These are phyloP conservation scores for Dicorynia guianensis DNA, from an alignment of 306 rosid genomes.

Conservation along the genomic window DNA sequence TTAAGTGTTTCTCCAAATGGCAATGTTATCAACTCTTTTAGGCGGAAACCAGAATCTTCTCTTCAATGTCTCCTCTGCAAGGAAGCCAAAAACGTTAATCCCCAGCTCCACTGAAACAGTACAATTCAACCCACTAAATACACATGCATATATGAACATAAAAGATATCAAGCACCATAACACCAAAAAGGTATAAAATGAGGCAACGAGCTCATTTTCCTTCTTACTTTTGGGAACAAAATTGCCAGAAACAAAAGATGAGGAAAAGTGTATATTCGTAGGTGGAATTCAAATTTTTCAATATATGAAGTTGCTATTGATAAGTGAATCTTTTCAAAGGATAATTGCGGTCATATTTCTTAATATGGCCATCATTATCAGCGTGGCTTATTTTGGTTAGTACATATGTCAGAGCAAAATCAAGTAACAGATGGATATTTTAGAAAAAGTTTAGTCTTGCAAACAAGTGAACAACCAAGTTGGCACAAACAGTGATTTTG, in stretches of 20 bases:
- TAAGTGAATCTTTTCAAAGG: conserved; percentile 3
- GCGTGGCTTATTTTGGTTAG: background rate
- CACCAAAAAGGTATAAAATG: conserved; percentile 1
- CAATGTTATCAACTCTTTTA: background rate
- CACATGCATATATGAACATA: conserved; percentile 16
- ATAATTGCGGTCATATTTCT: background rate
- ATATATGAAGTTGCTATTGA: background rate
- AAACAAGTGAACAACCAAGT: no score
- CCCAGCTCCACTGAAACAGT: conserved; percentile 1
- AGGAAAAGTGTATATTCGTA: background rate
- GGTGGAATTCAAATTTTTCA: conserved; percentile 9
- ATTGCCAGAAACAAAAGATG: background rate
- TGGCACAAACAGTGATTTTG: no score
- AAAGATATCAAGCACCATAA: background rate
- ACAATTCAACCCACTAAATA: conserved; percentile 13
- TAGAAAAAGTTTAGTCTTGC: no score
- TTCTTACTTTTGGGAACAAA: background rate
- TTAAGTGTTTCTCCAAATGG: conserved; percentile 5
- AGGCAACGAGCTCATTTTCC: conserved; percentile 1
- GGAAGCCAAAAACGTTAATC: conserved; percentile 35
- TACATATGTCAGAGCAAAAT: conserved; percentile 8
- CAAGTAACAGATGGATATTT: background rate
- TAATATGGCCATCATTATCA: conserved; percentile 25
- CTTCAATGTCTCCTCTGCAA: conserved; percentile 69
- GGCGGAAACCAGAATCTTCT: background rate